phyloP scores from a whole-genome alignment of 2,329 filamentous ascomycete genomes.

The Hypoxylon sp. region DNA sequence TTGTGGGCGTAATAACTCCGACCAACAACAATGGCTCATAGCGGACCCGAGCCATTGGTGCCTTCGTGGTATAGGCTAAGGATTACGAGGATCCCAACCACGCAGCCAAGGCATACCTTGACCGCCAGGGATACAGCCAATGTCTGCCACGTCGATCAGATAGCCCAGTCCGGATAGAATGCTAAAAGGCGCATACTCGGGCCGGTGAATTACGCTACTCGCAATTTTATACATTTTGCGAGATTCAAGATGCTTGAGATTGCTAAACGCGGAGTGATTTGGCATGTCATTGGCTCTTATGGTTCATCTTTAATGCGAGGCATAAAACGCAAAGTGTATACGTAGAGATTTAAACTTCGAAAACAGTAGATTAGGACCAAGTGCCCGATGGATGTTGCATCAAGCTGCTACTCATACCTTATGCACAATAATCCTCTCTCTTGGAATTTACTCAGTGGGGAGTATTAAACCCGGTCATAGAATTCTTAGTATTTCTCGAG shows the following conservation, averaged over 20 bases:
- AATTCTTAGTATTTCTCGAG: neutral
- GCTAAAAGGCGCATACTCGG: neutral
- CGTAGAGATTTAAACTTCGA: neutral
- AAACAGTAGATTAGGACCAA: neutral
- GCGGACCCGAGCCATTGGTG: neutral
- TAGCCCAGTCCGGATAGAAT: neutral
- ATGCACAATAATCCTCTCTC: no score
- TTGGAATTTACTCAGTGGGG: no score
- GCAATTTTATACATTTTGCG: neutral
- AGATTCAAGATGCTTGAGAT: neutral
- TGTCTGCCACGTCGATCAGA: neutral
- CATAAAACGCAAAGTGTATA: neutral
- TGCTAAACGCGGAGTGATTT: neutral
- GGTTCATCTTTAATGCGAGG: neutral
- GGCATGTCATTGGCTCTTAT: neutral
- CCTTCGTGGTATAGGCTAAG: neutral
- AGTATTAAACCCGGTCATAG: no score
- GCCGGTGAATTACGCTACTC: neutral
- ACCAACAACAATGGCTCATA: neutral
- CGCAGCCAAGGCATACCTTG: conserved; percentile 12
- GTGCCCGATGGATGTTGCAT: no score
- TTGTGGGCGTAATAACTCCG: neutral
- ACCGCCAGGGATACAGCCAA: neutral
- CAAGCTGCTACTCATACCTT: no score
- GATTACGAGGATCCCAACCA: neutral